Evolutionary conservation across 208 protist genomes (phyloP).

Genomic region (Strigomonas galati): DNA sequence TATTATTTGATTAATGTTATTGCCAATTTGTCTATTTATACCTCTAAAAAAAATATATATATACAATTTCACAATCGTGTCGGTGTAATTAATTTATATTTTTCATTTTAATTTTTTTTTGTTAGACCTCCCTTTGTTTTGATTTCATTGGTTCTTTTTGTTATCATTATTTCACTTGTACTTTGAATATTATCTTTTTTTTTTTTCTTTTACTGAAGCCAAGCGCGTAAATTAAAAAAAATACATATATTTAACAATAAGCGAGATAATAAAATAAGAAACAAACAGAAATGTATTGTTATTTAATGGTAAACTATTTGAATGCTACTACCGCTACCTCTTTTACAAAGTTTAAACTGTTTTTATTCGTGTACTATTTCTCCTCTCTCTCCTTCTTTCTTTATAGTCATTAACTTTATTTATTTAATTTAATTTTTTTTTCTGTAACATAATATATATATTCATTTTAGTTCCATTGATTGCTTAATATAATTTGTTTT

Average conservation of each 20-base stretch:
- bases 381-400: slow-evolving; percentile 6
- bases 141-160: slow-evolving; percentile 1
- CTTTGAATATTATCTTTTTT: not conserved
- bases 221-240: not conserved
- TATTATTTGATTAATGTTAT: too few relatives aligned
- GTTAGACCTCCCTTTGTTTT: not conserved
- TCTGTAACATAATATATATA: too few relatives aligned
- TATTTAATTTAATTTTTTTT: not conserved
- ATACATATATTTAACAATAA: not conserved
- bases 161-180: not conserved
- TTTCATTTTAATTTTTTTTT: slow-evolving; percentile 5
- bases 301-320: too few relatives aligned
- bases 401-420: not conserved
- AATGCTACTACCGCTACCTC: slow-evolving; percentile 4
- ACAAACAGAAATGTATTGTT: too few relatives aligned
- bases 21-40: too few relatives aligned
- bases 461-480: slow-evolving; percentile 16
- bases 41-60: too few relatives aligned
- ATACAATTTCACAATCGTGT: too few relatives aligned
- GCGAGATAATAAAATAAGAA: slow-evolving; percentile 5
- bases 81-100: too few relatives aligned
- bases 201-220: not conserved
- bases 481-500: slow-evolving; percentile 12
- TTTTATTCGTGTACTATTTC: too few relatives aligned
- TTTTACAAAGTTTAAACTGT: too few relatives aligned